These are phyloP conservation scores for Fusarium hainanense DNA, from an alignment of 2,329 filamentous ascomycete species.

Conservation along the genomic window DNA sequence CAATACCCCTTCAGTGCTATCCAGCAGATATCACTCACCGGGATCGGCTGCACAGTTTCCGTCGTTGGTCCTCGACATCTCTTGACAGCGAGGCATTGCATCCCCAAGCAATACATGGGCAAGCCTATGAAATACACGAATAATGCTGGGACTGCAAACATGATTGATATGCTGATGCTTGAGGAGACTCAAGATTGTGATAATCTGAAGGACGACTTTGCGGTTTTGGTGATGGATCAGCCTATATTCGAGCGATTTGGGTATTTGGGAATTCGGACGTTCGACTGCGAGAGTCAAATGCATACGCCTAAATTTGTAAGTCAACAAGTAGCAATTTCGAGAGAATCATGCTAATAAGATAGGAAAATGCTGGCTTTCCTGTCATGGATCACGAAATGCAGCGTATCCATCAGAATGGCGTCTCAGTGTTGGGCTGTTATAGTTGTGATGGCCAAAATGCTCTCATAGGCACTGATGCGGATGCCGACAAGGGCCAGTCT, in stretches of 20 bases:
- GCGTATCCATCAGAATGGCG: slow-evolving; percentile 1
- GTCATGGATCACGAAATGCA: not conserved
- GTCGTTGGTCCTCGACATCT: slow-evolving; percentile 23
- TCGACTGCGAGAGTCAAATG: not conserved
- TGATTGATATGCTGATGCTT: not conserved
- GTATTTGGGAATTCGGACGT: not conserved
- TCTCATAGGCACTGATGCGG: slow-evolving; percentile 4
- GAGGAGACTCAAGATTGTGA: not conserved
- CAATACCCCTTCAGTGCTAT: slow-evolving; percentile 21
- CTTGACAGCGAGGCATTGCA: slow-evolving; percentile 13
- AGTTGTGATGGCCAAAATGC: not conserved
- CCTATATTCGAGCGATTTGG: not conserved
- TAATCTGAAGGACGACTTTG: not conserved
- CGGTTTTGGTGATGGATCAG: not conserved
- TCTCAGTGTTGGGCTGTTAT: not conserved
- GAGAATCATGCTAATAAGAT: not conserved
- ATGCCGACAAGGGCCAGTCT: not conserved
- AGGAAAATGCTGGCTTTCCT: slow-evolving; percentile 20
- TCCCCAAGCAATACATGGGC: not conserved
- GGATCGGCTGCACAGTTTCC: not conserved
- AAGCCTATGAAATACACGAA: not conserved
- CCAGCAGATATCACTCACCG: not conserved
- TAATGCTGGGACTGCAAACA: not conserved
- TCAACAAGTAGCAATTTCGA: not conserved
- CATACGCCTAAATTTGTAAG: not conserved